A percentile compares a stretch with the other conserved stretches of the same genome.
phyloP scores from a whole-genome alignment of 75 land plant genomes.

The Larix kaempferi region DNA sequence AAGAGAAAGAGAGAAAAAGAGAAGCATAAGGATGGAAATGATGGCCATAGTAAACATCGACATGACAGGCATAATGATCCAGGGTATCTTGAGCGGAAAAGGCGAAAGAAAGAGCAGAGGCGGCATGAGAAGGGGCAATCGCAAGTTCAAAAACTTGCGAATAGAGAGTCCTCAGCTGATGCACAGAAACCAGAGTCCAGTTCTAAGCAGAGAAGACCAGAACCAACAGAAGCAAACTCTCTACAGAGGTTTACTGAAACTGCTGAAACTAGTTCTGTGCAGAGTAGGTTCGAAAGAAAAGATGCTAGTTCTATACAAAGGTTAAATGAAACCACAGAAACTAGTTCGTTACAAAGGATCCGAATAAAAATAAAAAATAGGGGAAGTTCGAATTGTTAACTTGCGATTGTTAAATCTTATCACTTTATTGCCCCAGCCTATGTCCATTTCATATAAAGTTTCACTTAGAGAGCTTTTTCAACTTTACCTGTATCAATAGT shows the following conservation, averaged over 20 bases:
- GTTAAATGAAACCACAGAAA: not conserved
- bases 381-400: slow-evolving; percentile 6
- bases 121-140: slow-evolving; percentile 23
- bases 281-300: slow-evolving; percentile 6
- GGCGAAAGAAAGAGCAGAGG: slow-evolving; percentile 45
- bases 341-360: not conserved
- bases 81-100: slow-evolving; percentile 68
- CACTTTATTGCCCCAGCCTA: not conserved
- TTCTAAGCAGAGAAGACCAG: slow-evolving; percentile 8
- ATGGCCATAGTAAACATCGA: slow-evolving; percentile 16
- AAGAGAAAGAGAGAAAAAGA: slow-evolving; percentile 38
- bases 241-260: slow-evolving; percentile 12
- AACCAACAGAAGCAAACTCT: slow-evolving; percentile 9
- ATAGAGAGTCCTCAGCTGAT: slow-evolving; percentile 1
- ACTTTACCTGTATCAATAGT: slow-evolving; percentile 5
- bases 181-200: slow-evolving; percentile 8
- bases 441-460: not conserved
- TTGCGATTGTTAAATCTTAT: not conserved
- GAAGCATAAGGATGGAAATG: slow-evolving; percentile 12
- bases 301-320: slow-evolving; percentile 7
- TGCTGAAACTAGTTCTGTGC: slow-evolving; percentile 7
- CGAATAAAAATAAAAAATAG: slow-evolving; percentile 8
- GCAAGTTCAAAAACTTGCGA: not conserved
- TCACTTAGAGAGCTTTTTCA: slow-evolving; percentile 4
- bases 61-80: slow-evolving; percentile 44